Conservation (phyloP, 2,329 filamentous ascomycete species). For the Colletotrichum nymphaeae region DNA sequence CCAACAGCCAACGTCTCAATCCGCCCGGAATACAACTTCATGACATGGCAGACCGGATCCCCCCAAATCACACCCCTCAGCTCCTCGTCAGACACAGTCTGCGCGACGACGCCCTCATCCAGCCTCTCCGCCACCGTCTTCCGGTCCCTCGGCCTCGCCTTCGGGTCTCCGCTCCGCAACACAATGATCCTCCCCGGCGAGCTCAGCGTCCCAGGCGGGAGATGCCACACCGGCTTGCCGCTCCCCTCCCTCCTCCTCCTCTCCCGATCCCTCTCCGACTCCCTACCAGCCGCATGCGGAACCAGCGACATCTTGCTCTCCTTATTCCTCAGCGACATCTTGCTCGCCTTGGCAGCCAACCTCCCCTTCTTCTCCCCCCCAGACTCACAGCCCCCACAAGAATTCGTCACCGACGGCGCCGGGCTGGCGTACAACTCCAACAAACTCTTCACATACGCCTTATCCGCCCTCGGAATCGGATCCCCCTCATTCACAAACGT, state of each 20-base stretch:
- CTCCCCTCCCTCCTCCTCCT: constrained; percentile 43
- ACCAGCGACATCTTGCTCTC: constrained; percentile 33
- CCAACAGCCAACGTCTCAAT: constrained; percentile 78
- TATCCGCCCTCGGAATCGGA: constrained; percentile 81
- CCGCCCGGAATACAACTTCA: constrained; percentile 80
- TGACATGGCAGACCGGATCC: constrained; percentile 82
- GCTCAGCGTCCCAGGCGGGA: constrained; percentile 74
- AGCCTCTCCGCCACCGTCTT: constrained; percentile 63
- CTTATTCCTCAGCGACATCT: not conserved
- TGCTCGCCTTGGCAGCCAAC: constrained; percentile 6
- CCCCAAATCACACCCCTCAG: constrained; percentile 81
- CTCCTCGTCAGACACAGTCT: constrained; percentile 74
- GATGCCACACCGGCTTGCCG: constrained; percentile 63
- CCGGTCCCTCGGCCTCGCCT: constrained; percentile 51
- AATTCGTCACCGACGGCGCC: constrained; percentile 51
- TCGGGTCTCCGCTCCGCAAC: constrained; percentile 63
- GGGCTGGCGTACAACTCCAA: constrained; percentile 77
- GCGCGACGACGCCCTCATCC: constrained; percentile 74
- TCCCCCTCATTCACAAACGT: constrained; percentile 90
- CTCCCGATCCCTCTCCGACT: constrained; percentile 22
- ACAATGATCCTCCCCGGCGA: constrained; percentile 78
- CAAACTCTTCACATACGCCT: constrained; percentile 78
- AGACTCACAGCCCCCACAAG: not conserved
- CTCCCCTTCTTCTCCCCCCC: constrained; percentile 27
- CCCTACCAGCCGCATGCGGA: constrained; percentile 21